Evolutionary conservation across 2,329 filamentous ascomycete species (phyloP).

Genomic region (Aspergillus sp.): DNA sequence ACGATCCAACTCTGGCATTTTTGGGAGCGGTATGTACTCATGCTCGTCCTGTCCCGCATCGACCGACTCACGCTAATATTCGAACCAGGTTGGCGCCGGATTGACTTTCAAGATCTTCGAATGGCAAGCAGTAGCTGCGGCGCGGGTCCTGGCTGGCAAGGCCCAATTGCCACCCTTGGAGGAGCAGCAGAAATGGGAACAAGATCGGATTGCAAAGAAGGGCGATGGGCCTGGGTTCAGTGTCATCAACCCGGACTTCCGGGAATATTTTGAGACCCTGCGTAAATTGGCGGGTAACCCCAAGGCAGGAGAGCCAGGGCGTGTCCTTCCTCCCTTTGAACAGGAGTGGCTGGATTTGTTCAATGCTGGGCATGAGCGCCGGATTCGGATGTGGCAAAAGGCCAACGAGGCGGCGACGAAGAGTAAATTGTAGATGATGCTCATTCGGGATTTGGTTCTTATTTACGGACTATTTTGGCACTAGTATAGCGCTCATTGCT

Average conservation of each 20-base stretch:
- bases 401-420: constrained; percentile 44
- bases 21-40: constrained; percentile 47
- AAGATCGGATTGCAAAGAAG: constrained; percentile 53
- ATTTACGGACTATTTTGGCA: background rate
- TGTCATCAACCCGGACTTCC: constrained; percentile 62
- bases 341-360: constrained; percentile 49
- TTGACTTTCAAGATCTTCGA: constrained; percentile 70
- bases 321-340: constrained; percentile 47
- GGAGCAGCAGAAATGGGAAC: constrained; percentile 60
- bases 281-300: constrained; percentile 48
- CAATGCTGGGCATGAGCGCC: constrained; percentile 55
- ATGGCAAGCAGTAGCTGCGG: constrained; percentile 66
- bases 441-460: no score
- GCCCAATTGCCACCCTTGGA: constrained; percentile 51
- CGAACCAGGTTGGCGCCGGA: constrained; percentile 36
- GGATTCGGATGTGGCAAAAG: constrained; percentile 61
- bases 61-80: constrained; percentile 10
- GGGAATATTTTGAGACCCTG: constrained; percentile 63
- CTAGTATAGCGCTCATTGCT: background rate
- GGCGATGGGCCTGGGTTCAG: constrained; percentile 62
- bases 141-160: constrained; percentile 59
- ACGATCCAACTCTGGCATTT: constrained; percentile 37
- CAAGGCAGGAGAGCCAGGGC: constrained; percentile 38
- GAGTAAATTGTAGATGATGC: constrained; percentile 12
- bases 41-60: background rate